Evolutionary conservation across 1,284 basidiomycete species (phyloP), one percentile per base, ranked within the genome.

Genomic region (Apiotrichum montevideense): DNA sequence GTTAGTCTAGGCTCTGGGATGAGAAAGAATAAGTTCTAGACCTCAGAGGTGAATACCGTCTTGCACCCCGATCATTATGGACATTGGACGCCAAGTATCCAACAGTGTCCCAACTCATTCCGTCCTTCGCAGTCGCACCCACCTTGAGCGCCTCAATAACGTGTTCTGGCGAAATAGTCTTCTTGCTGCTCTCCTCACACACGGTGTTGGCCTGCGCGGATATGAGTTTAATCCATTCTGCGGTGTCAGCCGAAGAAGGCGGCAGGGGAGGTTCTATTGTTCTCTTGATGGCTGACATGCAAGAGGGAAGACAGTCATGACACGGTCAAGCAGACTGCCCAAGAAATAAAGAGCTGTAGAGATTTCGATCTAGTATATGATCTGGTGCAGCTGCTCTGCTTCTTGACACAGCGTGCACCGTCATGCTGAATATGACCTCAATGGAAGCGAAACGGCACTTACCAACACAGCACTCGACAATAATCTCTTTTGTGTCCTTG

Each of bases 401-500:
- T 21, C 21, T 21, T 21, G 21, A 21, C 21, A 21, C 21, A 21
- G 21, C 21, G 21, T 21, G 21, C 21, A 21, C 21, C 21, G 21
- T 21, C 21, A 21, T 21, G 21, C 21, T 21, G 35, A 33, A 48
- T 2, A 13, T 37, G 43, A 29, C 32, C 29, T 14, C 43, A 15
- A 43, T 21, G 35, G 33, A 35, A 33, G 15, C 52, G 33, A 47
- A 40, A 21, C 21, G 29, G 34, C 4, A 71, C 77, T 82, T 79
- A 93, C 92, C 93, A 83, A 97, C 91, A 83, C 95, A 98, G 73
- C 93, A 97, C 78, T 98, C 93, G 75, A 95, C 93, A 51, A 98
- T 87, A 57, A 98, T 79, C 80, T 98, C 95, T 69, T 93, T 86
- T 57, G 94, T 95, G 66, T 98, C 95, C 76, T 96, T 97, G 35